Conservation (phyloP, 768 basidiomycete genomes). For the Clathrus columnatus region DNA sequence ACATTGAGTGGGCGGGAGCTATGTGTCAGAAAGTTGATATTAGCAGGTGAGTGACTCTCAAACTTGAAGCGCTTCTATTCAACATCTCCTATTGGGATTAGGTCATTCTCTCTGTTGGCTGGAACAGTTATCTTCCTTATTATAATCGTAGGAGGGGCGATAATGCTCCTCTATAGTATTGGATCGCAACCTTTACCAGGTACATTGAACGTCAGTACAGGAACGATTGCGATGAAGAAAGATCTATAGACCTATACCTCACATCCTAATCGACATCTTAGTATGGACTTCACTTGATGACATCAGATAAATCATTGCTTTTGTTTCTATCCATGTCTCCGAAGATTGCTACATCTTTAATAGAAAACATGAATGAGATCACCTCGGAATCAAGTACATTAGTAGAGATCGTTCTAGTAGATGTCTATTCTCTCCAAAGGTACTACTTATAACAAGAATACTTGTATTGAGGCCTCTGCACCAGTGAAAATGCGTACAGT, state of each 20-base stretch:
- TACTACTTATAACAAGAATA: too few relatives aligned
- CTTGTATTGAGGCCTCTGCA: too few relatives aligned
- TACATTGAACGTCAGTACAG: constrained; percentile 33
- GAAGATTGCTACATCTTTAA: too few relatives aligned
- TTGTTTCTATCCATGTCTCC: too few relatives aligned
- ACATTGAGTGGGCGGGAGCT: constrained; percentile 64
- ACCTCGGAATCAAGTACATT: too few relatives aligned
- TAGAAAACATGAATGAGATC: too few relatives aligned
- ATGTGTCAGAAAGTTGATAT: constrained; percentile 73
- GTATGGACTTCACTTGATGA: too few relatives aligned
- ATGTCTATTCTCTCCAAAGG: too few relatives aligned
- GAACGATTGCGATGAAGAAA: neutral
- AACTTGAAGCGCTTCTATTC: neutral
- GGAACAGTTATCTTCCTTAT: constrained; percentile 61
- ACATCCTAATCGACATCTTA: too few relatives aligned
- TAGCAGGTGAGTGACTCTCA: constrained; percentile 55
- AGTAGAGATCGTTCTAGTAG: too few relatives aligned
- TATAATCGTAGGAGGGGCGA: constrained; percentile 56
- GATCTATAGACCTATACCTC: neutral
- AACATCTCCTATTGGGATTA: constrained; percentile 20
- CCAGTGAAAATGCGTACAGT: too few relatives aligned
- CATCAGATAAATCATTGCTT: too few relatives aligned
- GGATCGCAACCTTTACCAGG: constrained; percentile 63
- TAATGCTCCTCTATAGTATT: constrained; percentile 55
- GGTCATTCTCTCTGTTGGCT: constrained; percentile 65